A percentile compares a stretch with the other conserved stretches of the same genome.
phyloP scores from a whole-genome alignment of 805 yeast species.

The Zygotorulaspora sp. region DNA sequence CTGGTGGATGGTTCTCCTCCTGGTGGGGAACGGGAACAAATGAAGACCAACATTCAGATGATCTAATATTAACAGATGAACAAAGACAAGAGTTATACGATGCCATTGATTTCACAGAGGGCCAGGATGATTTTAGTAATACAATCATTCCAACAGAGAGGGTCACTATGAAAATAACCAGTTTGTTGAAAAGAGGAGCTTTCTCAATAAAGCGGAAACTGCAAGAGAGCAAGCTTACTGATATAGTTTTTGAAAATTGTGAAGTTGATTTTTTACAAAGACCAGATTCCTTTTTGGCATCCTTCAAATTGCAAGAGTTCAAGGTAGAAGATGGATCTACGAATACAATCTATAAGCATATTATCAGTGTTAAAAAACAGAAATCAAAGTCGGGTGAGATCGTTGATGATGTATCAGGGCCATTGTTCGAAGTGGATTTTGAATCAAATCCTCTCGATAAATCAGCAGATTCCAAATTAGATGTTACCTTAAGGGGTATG shows the following conservation, averaged over 20 bases:
- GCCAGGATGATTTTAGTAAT: slow-evolving; percentile 39
- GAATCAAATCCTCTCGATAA: slow-evolving; percentile 85
- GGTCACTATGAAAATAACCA: slow-evolving; percentile 59
- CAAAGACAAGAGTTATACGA: slow-evolving; percentile 86
- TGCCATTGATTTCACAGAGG: slow-evolving; percentile 87
- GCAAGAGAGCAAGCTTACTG: slow-evolving; percentile 52
- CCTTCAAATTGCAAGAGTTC: slow-evolving; percentile 74
- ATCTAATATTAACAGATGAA: slow-evolving; percentile 67
- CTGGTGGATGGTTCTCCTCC: slow-evolving; percentile 60
- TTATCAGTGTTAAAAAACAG: slow-evolving; percentile 74
- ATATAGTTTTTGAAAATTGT: slow-evolving; percentile 78
- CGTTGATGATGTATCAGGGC: slow-evolving; percentile 38
- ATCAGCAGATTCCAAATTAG: slow-evolving; percentile 72
- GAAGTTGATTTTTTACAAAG: slow-evolving; percentile 67
- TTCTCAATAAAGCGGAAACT: slow-evolving; percentile 47
- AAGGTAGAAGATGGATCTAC: slow-evolving; percentile 84
- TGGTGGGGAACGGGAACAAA: slow-evolving; percentile 55
- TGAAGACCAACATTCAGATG: slow-evolving; percentile 31
- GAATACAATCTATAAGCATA: slow-evolving; percentile 73
- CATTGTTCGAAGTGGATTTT: slow-evolving; percentile 76
- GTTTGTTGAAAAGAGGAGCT: slow-evolving; percentile 73
- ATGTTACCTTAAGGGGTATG: slow-evolving; percentile 76
- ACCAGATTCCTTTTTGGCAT: slow-evolving; percentile 68
- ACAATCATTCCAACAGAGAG: slow-evolving; percentile 70
- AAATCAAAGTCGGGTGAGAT: slow-evolving; percentile 38